phyloP scores from a whole-genome alignment of 345 rosid species.

The Hypericum androsaemum region DNA sequence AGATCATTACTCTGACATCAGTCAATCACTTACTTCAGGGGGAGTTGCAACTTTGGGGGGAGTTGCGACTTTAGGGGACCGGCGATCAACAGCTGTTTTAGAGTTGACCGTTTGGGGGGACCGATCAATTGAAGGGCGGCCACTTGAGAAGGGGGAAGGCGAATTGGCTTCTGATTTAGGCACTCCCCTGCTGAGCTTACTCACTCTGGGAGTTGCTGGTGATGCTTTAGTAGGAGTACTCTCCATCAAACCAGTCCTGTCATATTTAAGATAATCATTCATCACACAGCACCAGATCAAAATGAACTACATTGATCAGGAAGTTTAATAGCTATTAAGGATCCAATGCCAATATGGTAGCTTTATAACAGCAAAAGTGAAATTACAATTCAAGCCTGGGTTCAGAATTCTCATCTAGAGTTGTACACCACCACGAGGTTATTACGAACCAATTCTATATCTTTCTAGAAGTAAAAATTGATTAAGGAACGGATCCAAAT shows the following conservation, averaged over 20 bases:
- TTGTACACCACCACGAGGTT: too few species aligned
- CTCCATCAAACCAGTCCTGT: conserved; percentile 67
- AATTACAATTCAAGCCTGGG: too few species aligned
- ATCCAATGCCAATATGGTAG: too few species aligned
- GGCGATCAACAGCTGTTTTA: conserved; percentile 54
- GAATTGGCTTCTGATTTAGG: conserved; percentile 55
- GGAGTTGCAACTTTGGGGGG: conserved; percentile 52
- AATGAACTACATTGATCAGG: not conserved
- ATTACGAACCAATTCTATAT: too few species aligned
- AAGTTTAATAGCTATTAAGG: not conserved
- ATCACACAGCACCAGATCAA: conserved; percentile 8
- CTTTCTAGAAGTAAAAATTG: too few species aligned
- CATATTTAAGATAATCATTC: conserved; percentile 10
- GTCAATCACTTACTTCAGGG: conserved; percentile 48
- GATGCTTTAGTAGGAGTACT: conserved; percentile 51
- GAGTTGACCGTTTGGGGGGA: conserved; percentile 58
- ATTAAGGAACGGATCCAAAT: conserved; percentile 15
- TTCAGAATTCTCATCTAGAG: too few species aligned
- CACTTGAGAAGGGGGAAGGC: conserved; percentile 42
- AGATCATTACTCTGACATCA: not conserved
- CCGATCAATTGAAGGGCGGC: conserved; percentile 61
- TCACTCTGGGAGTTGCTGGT: conserved; percentile 59
- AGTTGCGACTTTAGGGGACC: conserved; percentile 45
- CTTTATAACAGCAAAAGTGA: too few species aligned
- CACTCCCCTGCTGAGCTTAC: conserved; percentile 42